These are phyloP conservation scores for Colletotrichum abscissum DNA, from an alignment of 2,329 filamentous ascomycete species.

Conservation along the genomic window DNA sequence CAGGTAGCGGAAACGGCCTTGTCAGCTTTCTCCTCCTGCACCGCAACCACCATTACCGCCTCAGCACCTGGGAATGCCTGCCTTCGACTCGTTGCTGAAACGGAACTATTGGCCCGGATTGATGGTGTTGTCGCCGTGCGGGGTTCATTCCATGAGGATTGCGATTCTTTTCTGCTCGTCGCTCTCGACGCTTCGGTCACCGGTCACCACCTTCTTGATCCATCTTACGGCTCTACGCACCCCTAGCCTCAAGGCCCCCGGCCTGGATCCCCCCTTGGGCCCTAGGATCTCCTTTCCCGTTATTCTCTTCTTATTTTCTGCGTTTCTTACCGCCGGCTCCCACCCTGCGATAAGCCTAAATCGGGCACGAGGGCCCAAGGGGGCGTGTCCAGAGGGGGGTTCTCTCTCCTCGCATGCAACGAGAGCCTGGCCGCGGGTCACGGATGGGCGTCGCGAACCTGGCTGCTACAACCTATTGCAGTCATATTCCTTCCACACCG, in stretches of 20 bases:
- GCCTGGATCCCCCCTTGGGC: too few relatives aligned
- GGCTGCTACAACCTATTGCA: constrained; percentile 13
- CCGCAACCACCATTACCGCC: background rate
- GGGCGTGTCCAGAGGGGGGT: background rate
- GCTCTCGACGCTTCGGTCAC: background rate
- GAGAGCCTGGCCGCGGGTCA: background rate
- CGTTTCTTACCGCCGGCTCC: background rate
- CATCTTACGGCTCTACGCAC: background rate
- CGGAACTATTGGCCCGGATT: constrained; percentile 25
- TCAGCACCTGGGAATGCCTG: background rate
- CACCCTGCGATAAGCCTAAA: constrained; percentile 8
- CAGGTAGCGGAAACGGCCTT: background rate
- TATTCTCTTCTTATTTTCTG: background rate
- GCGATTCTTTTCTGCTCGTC: background rate
- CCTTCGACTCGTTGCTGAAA: constrained; percentile 9
- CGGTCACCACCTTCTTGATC: constrained; percentile 13
- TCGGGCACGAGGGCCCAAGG: background rate
- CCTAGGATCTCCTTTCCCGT: background rate
- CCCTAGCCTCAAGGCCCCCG: too few relatives aligned
- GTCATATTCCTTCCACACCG: background rate
- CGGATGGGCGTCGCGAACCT: background rate
- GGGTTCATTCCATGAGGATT: constrained; percentile 8
- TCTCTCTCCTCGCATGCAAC: background rate
- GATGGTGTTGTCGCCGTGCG: constrained; percentile 26
- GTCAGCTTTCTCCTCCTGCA: constrained; percentile 11